These are phyloP conservation scores for Diplodia seriata DNA, from an alignment of 2,329 filamentous ascomycete genomes.

Conservation along the genomic window DNA sequence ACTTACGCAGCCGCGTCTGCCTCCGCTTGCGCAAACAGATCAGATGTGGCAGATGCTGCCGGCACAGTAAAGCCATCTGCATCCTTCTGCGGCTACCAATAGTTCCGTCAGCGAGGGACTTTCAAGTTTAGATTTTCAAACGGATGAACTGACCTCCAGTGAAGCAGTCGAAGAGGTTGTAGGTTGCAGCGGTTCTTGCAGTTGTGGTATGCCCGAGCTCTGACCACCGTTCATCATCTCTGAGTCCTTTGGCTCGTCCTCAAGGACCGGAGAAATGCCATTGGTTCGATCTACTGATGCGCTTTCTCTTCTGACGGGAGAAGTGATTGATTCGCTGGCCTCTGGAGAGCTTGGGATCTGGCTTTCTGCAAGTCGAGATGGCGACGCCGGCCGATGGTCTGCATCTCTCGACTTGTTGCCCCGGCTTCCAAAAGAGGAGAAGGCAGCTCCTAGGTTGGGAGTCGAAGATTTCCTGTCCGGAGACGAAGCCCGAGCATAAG, in stretches of 20 bases:
- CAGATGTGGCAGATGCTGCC: conserved; percentile 58
- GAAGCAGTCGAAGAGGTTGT: conserved; percentile 38
- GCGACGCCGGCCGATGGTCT: conserved; percentile 47
- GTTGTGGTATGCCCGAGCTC: conserved; percentile 45
- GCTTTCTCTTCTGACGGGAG: conserved; percentile 16
- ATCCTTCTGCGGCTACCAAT: conserved; percentile 62
- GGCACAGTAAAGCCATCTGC: conserved; percentile 80
- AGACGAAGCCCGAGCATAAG: conserved; percentile 49
- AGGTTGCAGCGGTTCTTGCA: conserved; percentile 47
- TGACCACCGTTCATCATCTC: conserved; percentile 43
- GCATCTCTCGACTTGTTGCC: conserved; percentile 68
- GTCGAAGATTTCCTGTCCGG: conserved; percentile 60
- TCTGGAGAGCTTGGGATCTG: conserved; percentile 46
- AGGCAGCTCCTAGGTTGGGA: conserved; percentile 63
- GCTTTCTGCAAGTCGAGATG: conserved; percentile 42
- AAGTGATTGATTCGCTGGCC: conserved; percentile 9
- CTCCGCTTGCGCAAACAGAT: conserved; percentile 72
- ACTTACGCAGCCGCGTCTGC: conserved; percentile 61
- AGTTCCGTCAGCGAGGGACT: background rate
- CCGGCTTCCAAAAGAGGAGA: conserved; percentile 67
- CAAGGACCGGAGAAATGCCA: conserved; percentile 41
- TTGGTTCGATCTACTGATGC: conserved; percentile 41
- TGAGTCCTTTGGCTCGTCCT: conserved; percentile 37
- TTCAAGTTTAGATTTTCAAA: background rate
- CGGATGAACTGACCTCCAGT: conserved; percentile 39